These are phyloP conservation scores for Panellus pusillus DNA, from an alignment of 768 basidiomycete species.

Conservation along the genomic window DNA sequence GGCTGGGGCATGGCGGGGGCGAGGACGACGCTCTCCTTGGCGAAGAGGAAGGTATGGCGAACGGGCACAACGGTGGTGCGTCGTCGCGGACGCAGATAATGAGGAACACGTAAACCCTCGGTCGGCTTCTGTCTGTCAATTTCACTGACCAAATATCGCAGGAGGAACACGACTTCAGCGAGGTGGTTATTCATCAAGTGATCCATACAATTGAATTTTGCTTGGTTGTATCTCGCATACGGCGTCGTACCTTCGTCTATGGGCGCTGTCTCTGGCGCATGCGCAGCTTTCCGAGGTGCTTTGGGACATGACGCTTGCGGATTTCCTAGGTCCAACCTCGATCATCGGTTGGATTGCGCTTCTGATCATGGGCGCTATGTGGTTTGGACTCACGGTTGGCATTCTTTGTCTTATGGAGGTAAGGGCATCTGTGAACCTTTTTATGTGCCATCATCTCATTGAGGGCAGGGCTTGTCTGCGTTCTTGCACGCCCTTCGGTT, in stretches of 20 bases:
- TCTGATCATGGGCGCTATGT: slow-evolving; percentile 56
- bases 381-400: slow-evolving; percentile 76
- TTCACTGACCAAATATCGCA: slow-evolving; percentile 28
- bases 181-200: slow-evolving; percentile 94
- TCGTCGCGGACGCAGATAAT: slow-evolving; percentile 67
- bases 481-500: slow-evolving; percentile 95
- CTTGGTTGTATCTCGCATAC: slow-evolving; percentile 97
- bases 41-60: slow-evolving; percentile 68
- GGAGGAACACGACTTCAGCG: slow-evolving; percentile 91
- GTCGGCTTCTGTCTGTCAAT: slow-evolving; percentile 21
- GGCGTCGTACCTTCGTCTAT: slow-evolving; percentile 88
- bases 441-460: slow-evolving; percentile 18
- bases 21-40: slow-evolving; percentile 67
- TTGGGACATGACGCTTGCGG: slow-evolving; percentile 83
- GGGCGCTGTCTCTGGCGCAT: slow-evolving; percentile 97
- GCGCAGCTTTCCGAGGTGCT: slow-evolving; percentile 95
- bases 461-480: slow-evolving; percentile 80
- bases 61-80: slow-evolving; percentile 55
- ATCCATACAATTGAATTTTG: slow-evolving; percentile 99
- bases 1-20: slow-evolving; percentile 59
- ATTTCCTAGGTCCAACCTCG: slow-evolving; percentile 59
- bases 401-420: slow-evolving; percentile 97
- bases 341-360: slow-evolving; percentile 60
- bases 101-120: slow-evolving; percentile 69
- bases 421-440: slow-evolving; percentile 28